phyloP scores from a whole-genome alignment of 768 basidiomycete species.

The Pseudohyphozyma bogoriensis region DNA sequence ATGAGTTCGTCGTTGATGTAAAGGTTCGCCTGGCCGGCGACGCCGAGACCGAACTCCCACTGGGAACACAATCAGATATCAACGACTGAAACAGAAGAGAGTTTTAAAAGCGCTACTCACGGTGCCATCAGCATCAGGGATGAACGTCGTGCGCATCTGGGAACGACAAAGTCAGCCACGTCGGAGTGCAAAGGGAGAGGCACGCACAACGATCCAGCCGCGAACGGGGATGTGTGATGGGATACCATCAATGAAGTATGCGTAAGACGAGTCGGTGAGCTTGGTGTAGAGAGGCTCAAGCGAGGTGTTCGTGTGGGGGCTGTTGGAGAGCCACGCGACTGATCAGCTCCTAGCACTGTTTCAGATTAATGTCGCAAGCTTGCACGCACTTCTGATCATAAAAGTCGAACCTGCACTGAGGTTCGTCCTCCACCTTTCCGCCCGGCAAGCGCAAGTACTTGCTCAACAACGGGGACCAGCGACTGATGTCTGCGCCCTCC shows the following conservation, averaged over 20 bases:
- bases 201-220: background rate
- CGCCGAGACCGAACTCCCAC: conserved; percentile 27
- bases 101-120: too few species aligned
- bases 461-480: conserved; percentile 23
- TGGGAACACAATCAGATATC: too few species aligned
- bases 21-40: conserved; percentile 17
- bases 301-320: background rate
- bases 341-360: too few species aligned
- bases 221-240: conserved; percentile 8
- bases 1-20: conserved; percentile 26
- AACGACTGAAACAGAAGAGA: too few species aligned
- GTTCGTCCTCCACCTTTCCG: conserved; percentile 22
- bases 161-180: background rate
- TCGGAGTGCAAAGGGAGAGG: too few species aligned
- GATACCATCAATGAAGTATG: conserved; percentile 21
- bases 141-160: conserved; percentile 15
- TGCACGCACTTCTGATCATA: too few species aligned
- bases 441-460: conserved; percentile 14
- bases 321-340: too few species aligned
- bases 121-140: conserved; percentile 11
- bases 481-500: conserved; percentile 16
- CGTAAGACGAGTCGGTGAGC: conserved; percentile 2
- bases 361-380: too few species aligned
- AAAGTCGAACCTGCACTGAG: too few species aligned
- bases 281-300: background rate